phyloP scores from a whole-genome alignment of 306 rosid species.

The Crotalaria pallida region DNA sequence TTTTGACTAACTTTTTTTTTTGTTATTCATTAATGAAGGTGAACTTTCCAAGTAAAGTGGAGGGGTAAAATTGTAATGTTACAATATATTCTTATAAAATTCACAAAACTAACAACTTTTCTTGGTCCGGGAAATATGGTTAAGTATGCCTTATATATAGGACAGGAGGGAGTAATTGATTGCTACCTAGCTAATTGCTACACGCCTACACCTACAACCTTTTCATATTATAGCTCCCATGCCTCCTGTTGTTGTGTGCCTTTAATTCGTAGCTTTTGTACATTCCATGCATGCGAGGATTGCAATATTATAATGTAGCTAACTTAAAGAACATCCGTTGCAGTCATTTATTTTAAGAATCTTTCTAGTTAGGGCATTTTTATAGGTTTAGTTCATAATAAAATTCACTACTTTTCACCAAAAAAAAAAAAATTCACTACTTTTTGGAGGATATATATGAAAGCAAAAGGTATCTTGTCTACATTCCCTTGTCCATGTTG shows the following conservation, averaged over 20 bases:
- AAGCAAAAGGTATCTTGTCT: background rate
- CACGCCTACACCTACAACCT: background rate
- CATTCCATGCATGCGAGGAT: conserved; percentile 3
- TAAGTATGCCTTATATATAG: too few species aligned
- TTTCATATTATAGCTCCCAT: background rate
- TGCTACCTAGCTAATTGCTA: background rate
- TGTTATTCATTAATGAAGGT: too few species aligned
- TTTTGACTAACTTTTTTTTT: too few species aligned
- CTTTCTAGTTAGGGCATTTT: background rate
- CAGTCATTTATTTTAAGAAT: background rate
- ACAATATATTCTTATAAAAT: too few species aligned
- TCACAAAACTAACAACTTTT: too few species aligned
- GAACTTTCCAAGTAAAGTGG: too few species aligned
- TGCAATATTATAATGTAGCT: conserved; percentile 16
- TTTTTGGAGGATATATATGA: background rate
- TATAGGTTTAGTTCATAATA: background rate
- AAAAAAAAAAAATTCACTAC: background rate
- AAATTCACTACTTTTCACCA: background rate
- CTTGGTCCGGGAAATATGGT: too few species aligned
- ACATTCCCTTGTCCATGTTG: background rate
- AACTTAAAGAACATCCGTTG: background rate
- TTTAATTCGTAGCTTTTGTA: background rate
- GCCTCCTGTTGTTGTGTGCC: background rate
- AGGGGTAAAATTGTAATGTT: too few species aligned
- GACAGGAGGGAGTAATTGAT: too few species aligned